Percentiles rank a stretch among this genome's conserved stretches.
phyloP scores from a whole-genome alignment of 2,329 filamentous ascomycete genomes.

The Apiospora phragmitis region DNA sequence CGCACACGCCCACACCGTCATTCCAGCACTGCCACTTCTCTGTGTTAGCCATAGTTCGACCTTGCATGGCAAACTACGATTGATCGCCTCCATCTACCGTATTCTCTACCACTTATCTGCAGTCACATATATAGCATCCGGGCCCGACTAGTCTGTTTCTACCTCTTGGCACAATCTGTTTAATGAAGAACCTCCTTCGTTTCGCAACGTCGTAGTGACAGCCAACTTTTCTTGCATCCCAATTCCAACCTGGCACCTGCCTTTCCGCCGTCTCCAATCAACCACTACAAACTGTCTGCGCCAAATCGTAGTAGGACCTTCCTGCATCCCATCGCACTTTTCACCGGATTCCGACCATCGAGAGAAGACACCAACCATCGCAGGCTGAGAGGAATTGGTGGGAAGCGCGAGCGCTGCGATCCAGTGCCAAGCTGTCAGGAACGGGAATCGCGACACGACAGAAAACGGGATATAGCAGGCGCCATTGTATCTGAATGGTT shows the following conservation, averaged over 20 bases:
- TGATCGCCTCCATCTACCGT: not conserved
- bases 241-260: not conserved
- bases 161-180: not conserved
- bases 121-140: not conserved
- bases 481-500: not conserved
- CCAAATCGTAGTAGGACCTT: not conserved
- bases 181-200: not conserved
- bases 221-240: not conserved
- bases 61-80: not conserved
- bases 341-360: not conserved
- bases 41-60: not conserved
- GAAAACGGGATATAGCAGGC: not conserved
- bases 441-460: not conserved
- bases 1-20: not conserved
- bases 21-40: not conserved
- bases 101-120: not conserved
- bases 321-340: not conserved
- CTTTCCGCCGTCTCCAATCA: not conserved
- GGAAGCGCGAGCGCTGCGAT: not conserved
- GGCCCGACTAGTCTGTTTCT: not conserved
- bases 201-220: constrained; percentile 1
- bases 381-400: not conserved
- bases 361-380: not conserved
- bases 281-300: not conserved
- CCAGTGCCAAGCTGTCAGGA: not conserved